These are phyloP conservation scores for Cercospora brassicicola DNA, from an alignment of 2,329 filamentous ascomycete species.

Conservation along the genomic window DNA sequence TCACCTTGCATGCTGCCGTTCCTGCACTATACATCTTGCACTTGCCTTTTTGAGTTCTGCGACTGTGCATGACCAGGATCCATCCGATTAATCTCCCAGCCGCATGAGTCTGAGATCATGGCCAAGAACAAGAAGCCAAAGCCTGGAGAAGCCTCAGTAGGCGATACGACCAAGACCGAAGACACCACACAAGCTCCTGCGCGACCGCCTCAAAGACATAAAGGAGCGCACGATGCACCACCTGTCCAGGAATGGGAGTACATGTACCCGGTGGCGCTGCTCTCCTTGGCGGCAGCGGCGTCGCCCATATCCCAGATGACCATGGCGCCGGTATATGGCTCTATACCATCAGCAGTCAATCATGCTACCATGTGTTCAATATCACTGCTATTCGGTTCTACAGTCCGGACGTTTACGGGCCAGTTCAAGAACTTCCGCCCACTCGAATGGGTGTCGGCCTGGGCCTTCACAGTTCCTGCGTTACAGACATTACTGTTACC, in stretches of 20 bases:
- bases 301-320: conserved; percentile 72
- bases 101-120: background rate
- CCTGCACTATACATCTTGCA: background rate
- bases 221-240: background rate
- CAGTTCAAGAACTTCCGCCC: background rate
- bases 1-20: background rate
- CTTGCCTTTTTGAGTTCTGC: background rate
- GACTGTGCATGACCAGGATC: background rate
- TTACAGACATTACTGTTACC: conserved; percentile 71
- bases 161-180: background rate
- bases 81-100: background rate
- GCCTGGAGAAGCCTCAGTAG: background rate
- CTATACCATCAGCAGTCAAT: conserved; percentile 71
- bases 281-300: conserved; percentile 59
- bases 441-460: conserved; percentile 48
- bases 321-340: conserved; percentile 84
- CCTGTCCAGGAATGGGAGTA: conserved; percentile 14
- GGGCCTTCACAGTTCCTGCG: conserved; percentile 73
- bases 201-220: background rate
- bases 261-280: conserved; percentile 11
- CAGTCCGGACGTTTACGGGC: background rate
- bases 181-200: background rate
- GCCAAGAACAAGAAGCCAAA: conserved; percentile 4
- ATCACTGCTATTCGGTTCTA: conserved; percentile 60
- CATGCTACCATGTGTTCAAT: conserved; percentile 56